Conservation (phyloP, 495 filamentous ascomycete species). For the Aspergillus baeticus region DNA sequence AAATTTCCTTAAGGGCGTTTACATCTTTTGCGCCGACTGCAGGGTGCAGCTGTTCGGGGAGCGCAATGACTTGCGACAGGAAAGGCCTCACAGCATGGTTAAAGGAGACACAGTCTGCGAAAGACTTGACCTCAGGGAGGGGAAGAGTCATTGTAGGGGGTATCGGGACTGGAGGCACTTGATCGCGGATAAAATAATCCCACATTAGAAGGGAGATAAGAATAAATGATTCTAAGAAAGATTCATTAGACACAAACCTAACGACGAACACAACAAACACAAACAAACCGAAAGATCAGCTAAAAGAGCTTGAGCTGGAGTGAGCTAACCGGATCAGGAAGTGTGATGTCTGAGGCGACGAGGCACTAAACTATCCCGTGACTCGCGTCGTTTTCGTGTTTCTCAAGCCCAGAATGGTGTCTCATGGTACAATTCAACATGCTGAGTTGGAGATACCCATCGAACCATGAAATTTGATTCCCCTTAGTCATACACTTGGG, state of each 20-base stretch:
- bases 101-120: slow-evolving; percentile 73
- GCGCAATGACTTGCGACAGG: slow-evolving; percentile 71
- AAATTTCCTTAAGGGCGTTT: slow-evolving; percentile 61
- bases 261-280: slow-evolving; percentile 11
- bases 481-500: background rate
- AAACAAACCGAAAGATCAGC: background rate
- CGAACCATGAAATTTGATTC: background rate
- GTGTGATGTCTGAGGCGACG: slow-evolving; percentile 1
- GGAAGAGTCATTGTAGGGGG: slow-evolving; percentile 51
- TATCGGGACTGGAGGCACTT: background rate
- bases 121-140: slow-evolving; percentile 65
- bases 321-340: background rate
- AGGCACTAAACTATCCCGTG: slow-evolving; percentile 4
- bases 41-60: slow-evolving; percentile 60
- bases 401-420: background rate
- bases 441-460: background rate
- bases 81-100: slow-evolving; percentile 70
- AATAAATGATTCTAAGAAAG: background rate
- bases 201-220: slow-evolving; percentile 13
- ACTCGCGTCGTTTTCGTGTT: slow-evolving; percentile 18
- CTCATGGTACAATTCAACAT: background rate
- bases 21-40: slow-evolving; percentile 51
- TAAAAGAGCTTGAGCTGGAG: background rate
- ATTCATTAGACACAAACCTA: background rate
- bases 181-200: slow-evolving; percentile 3